Base-by-base conservation (phyloP, 2,329 filamentous ascomycete genomes). In the Aciculosporium take region DNA sequence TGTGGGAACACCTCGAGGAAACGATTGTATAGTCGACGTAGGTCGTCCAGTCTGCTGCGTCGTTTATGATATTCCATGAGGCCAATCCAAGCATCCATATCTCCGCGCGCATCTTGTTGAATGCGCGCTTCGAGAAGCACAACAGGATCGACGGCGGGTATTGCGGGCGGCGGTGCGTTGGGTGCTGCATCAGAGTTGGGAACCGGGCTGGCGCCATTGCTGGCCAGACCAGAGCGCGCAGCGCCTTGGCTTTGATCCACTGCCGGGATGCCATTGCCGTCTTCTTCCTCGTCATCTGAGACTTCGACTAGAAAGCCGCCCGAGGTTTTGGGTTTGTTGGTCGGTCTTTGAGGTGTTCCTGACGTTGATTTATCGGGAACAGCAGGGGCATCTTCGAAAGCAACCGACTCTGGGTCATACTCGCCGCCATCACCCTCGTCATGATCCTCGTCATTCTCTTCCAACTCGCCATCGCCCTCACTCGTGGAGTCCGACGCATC, bases 1-100 rank as follows among this genome's bases (percentile, higher is more conserved):
- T 86, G 80, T 3, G 91, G 93, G 53, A 96, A 96, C 21, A 89
- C 69, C 48, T 83, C 76, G 49, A 96, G 70, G 59, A 96, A 95
- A 29, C 86, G 77, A 49, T 91, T 82, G 56, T 91, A 98, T 13
- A 81, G 76, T 44, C 71, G 75, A 48, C 89, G 78, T 23, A 84
- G 76, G 53, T 89, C 82, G 46, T 94, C 85, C 47, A 88, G 65
- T 60, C 87, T 84, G 62, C 83, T 83, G 53, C 82, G 84, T 54
- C 76, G 79, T 51, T 81, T 81, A 60, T 94, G 77, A 57, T 95
- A 86, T 50, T 76, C 74, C 57, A 98, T 89, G 56, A 98, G 71
- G 49, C 76, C 74, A 53, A 93, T 66, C 91, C 91, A 98, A 25
- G 89, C 86, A 58, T 91, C 84, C 61, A 91, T 76, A 53, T 95